Evolutionary conservation across 495 filamentous ascomycete species (phyloP), one percentile per base, ranked within the genome.

Genomic region (Hypoxylon perforatum): DNA sequence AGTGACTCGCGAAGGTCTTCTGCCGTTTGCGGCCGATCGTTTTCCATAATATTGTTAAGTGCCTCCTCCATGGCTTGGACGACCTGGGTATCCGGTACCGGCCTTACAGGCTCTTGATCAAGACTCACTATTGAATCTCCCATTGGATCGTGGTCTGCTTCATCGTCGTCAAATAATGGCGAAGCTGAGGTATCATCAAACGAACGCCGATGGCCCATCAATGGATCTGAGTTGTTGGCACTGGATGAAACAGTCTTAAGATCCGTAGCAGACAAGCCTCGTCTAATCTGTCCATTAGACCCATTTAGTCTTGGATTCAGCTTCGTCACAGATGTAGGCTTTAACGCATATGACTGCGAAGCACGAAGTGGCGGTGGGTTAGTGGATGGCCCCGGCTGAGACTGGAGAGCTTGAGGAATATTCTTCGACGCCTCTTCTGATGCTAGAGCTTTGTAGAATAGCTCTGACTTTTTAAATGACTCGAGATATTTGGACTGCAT

Each of bases 21-120:
- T 0, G 83, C 78, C 53, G 85, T 85, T 47, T 90, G 84, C 15
- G 79, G 79, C 44, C 79, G 77, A 42, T 76, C 80, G 56, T 92
- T 88, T 58, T 92, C 93, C 75, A 99, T 91, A 52, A 99, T 99
- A 64, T 93, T 91, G 69, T 91, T 96, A n/a, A 99, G 80, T 46
- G 95, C 95, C 51, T 88, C 88, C 75, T 97, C 93, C 91, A 99
- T 93, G 0, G 92, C 95, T 77, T 96, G 87, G 15, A 99, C 92
- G 30, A 97, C 85, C 33, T 78, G 81, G 0, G 77, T 85, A 58
- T 86, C 83, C 3, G 84, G 82, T 8, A 81, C 77, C 1, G 69
- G 75, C 22, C 76, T 74, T 1, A 62, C 50, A 42, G 50, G 54
- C 4, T 82, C 80, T 49, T 82, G 81, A 25, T 86, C 84, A 10